A percentile compares a stretch with the other conserved stretches of the same genome.
phyloP scores from a whole-genome alignment of 2,329 filamentous ascomycete genomes.

The Neofusicoccum sp. region DNA sequence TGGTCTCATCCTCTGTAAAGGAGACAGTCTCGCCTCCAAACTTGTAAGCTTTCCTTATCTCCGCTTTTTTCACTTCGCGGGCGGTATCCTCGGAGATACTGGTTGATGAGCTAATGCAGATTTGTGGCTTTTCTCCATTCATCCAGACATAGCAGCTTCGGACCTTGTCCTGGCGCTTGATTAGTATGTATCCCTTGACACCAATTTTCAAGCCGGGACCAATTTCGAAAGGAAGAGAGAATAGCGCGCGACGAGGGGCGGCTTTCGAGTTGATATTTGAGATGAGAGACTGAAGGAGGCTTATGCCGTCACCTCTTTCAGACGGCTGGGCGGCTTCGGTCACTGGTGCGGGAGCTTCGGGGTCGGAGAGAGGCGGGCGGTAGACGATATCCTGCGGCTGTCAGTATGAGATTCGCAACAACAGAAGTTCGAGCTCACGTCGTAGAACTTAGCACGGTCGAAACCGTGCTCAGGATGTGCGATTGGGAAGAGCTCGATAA shows the following conservation, averaged over 20 bases:
- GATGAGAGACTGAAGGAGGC: conserved; percentile 73
- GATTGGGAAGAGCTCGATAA: conserved; percentile 91
- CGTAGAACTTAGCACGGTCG: conserved; percentile 83
- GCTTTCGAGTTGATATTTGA: conserved; percentile 91
- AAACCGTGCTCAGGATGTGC: conserved; percentile 69
- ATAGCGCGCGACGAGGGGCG: conserved; percentile 78
- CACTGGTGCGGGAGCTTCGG: conserved; percentile 61
- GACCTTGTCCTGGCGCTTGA: conserved; percentile 79
- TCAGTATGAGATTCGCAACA: background rate
- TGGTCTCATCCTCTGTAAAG: conserved; percentile 82
- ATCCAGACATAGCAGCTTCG: conserved; percentile 86
- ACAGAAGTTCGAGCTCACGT: conserved; percentile 55
- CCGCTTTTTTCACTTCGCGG: conserved; percentile 71
- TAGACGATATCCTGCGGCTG: conserved; percentile 78
- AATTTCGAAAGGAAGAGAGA: conserved; percentile 84
- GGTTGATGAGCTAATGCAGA: conserved; percentile 71
- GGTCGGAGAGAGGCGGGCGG: conserved; percentile 63
- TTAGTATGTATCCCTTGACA: conserved; percentile 86
- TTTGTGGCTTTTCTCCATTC: conserved; percentile 78
- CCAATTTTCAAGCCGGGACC: conserved; percentile 82
- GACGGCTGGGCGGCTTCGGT: conserved; percentile 58
- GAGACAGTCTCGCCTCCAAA: conserved; percentile 88
- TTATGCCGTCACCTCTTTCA: conserved; percentile 71
- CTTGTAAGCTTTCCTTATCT: conserved; percentile 90
- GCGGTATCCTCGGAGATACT: conserved; percentile 76